Base-by-base conservation (phyloP, 495 filamentous ascomycete species). In the Tuber melanosporum region DNA sequence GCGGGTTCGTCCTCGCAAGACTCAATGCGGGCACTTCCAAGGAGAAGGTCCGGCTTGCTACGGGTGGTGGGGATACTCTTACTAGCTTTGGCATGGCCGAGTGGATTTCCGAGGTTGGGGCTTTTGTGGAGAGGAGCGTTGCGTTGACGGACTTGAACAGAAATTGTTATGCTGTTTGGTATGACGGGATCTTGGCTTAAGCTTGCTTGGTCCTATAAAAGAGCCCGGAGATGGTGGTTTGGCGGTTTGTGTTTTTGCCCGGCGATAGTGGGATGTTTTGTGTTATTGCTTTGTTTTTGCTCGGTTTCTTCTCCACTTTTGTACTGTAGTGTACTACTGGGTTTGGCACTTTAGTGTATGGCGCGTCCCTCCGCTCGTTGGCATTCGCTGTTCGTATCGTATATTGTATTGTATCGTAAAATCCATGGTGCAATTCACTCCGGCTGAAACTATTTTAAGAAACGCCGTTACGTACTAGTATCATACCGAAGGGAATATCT, bases 91-190 rank as follows among this genome's bases (percentile, higher is more conserved):
- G 95, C 0, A 87, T 98, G 85, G 90, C 91, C 0, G 95, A 99
- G 85, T 97, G 97, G 85, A 91, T 95, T n/a, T 89, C 86, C 71
- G 91, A 90, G 82, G 90, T 98, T n/a, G 90, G 92, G 9, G 89
- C 91, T 46, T 88, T 97, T 78, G 92, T 94, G 20, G 94, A 97
- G 20, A 91, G 92, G 85, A 83, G 97, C 78, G 88, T 88, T 75
- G 90, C 88, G 82, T 90, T 97, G 41, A 90, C 91, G 17, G 88
- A 88, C 69, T 91, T 97, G 47, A 95, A 98, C 84, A 90, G 93
- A 83, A 87, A 89, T 73, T 89, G 90, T 69, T 96, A 98, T 85
- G 89, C 89, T 42, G 74, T 84, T 75, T 94, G 94, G 88, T 98
- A 97, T 88, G 93, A 96, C 84, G 85, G 86, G 49, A 85, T 97